Conservation (phyloP, 2,329 filamentous ascomycete species). For the Clonostachys solani region DNA sequence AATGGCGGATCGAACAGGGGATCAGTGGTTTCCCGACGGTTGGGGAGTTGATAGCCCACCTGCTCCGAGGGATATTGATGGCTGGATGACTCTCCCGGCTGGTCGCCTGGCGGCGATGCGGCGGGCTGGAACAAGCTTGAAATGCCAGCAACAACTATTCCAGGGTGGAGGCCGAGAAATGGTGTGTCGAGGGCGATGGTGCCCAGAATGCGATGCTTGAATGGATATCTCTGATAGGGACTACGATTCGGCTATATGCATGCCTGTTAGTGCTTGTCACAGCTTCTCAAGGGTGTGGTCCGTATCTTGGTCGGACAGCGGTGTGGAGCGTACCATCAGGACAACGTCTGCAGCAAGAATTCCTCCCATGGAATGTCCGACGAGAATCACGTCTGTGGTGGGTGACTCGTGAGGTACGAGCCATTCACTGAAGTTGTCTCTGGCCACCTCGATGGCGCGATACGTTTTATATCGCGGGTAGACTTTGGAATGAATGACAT, state of each 20-base stretch:
- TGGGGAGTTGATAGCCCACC: constrained; percentile 3
- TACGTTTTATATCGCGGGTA: constrained; percentile 79
- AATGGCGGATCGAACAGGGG: constrained; percentile 75
- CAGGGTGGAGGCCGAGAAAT: constrained; percentile 83
- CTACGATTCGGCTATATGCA: constrained; percentile 21
- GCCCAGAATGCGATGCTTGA: constrained; percentile 75
- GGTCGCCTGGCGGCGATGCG: constrained; percentile 11
- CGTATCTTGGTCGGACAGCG: not conserved
- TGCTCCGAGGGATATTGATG: not conserved
- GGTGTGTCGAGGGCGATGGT: constrained; percentile 82
- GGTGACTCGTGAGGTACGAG: constrained; percentile 70
- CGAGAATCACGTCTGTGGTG: constrained; percentile 72
- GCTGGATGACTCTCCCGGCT: not conserved
- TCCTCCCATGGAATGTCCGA: constrained; percentile 90
- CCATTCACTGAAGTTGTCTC: constrained; percentile 82
- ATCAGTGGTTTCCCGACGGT: constrained; percentile 25
- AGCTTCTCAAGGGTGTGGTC: not conserved
- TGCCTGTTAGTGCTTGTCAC: not conserved
- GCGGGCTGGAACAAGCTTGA: constrained; percentile 66
- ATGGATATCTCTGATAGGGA: constrained; percentile 29
- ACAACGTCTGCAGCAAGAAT: constrained; percentile 76
- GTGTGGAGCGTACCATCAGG: constrained; percentile 44
- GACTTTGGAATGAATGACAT: constrained; percentile 82
- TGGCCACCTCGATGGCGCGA: constrained; percentile 65
- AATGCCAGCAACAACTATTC: constrained; percentile 78